These are phyloP conservation scores for Globomyces pollinis-pini DNA, from an alignment of 192 early-diverging fungal species.

Conservation along the genomic window DNA sequence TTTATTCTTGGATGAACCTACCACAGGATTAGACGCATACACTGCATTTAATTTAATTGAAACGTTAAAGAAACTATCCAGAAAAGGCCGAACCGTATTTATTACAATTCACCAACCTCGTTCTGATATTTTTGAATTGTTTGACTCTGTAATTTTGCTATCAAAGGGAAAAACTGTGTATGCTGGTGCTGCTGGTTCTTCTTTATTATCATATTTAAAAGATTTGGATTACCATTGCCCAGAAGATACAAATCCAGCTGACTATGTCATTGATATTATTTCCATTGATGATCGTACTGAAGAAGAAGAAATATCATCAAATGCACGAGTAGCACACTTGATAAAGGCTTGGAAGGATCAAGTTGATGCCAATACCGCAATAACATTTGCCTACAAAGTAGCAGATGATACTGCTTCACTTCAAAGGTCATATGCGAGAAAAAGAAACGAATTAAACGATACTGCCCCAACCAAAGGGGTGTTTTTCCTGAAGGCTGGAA, in stretches of 20 bases:
- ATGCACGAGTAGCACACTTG: no score
- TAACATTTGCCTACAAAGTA: no score
- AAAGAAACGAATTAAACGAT: no score
- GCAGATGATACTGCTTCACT: no score
- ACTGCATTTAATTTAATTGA: constrained; percentile 50
- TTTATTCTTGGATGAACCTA: constrained; percentile 46
- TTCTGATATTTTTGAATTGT: constrained; percentile 71
- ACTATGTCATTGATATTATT: constrained; percentile 50
- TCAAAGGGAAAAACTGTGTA: constrained; percentile 61
- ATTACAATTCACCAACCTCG: constrained; percentile 87
- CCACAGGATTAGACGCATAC: constrained; percentile 52
- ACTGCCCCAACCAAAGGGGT: no score
- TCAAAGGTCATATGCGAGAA: no score
- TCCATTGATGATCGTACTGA: constrained; percentile 30
- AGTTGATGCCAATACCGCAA: no score
- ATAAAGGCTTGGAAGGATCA: no score
- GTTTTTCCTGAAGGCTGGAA: no score
- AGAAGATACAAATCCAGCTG: constrained; percentile 10
- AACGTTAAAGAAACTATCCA: constrained; percentile 26
- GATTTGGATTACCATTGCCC: constrained; percentile 11
- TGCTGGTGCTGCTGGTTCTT: constrained; percentile 32
- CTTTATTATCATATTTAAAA: constrained; percentile 15
- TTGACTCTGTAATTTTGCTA: constrained; percentile 73
- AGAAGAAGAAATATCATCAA: constrained; percentile 19
- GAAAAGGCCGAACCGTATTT: constrained; percentile 50